Percentiles rank a stretch among this genome's conserved stretches.
These are phyloP conservation scores for Rubroboletus pulcherrimus DNA, from an alignment of 768 basidiomycete genomes.

Conservation along the genomic window DNA sequence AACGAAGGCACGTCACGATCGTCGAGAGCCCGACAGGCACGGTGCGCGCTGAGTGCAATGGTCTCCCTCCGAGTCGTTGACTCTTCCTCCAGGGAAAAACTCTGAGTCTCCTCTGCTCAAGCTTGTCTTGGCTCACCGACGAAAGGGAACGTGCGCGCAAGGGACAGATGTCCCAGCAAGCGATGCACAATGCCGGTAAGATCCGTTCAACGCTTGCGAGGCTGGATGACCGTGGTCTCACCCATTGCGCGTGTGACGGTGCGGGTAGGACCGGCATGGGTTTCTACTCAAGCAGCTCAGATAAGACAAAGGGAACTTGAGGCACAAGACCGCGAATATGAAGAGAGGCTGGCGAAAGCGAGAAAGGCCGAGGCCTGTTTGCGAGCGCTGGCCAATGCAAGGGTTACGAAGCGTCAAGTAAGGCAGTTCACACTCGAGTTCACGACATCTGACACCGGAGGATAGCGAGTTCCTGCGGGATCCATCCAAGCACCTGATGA, in stretches of 20 bases:
- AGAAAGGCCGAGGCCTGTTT: conserved; percentile 59
- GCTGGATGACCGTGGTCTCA: conserved; percentile 24
- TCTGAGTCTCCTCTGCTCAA: conserved; percentile 70
- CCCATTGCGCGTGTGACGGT: neutral
- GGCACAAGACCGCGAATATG: conserved; percentile 60
- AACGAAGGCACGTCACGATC: conserved; percentile 70
- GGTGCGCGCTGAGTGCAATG: conserved; percentile 37
- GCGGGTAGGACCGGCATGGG: conserved; percentile 64
- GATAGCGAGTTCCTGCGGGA: conserved; percentile 22
- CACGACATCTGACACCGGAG: conserved; percentile 1
- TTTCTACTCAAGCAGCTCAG: conserved; percentile 65
- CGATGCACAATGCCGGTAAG: conserved; percentile 26
- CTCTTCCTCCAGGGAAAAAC: conserved; percentile 72
- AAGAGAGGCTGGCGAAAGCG: conserved; percentile 54
- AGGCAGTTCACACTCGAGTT: conserved; percentile 13
- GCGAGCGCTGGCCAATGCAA: conserved; percentile 49
- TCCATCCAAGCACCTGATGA: conserved; percentile 24
- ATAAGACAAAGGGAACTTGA: conserved; percentile 65
- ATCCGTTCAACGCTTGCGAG: neutral
- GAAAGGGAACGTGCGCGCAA: conserved; percentile 66
- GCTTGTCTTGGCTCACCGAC: conserved; percentile 72
- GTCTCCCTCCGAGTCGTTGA: neutral
- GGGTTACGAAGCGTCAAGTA: conserved; percentile 61
- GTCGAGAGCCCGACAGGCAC: conserved; percentile 90
- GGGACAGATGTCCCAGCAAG: conserved; percentile 49